Base-by-base conservation (phyloP, 164 flowering plant species). In the Saururus chinensis region DNA sequence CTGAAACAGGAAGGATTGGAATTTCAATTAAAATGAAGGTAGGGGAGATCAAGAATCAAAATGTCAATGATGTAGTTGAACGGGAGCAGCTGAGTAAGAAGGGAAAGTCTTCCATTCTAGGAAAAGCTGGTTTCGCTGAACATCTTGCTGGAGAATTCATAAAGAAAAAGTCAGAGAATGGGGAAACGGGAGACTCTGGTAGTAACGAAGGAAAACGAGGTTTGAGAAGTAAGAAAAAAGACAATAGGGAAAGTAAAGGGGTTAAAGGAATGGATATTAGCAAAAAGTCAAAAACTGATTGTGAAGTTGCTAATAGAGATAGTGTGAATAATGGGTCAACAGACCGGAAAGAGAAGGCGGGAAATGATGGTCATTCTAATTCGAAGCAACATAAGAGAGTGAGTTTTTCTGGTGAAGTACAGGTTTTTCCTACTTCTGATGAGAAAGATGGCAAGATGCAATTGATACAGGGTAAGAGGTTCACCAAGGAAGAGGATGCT, bases 401-500 rank as follows among this genome's bases (percentile, higher is more conserved):
- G 17, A 57, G 60, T 40, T 57, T 57, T 35, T 57, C 41, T 13
- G n/a, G 60, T 57, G 26, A 57, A 35, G 42, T 57, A 20, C 37
- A 57, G 30, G 60, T 57, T 40, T 79, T 79, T 67, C 74, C 80
- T 56, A 51, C 23, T 30, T 40, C 11, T 19, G 35, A n/a, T 22
- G 30, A 62, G 23, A 53, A 37, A 21, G 48, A 57, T 1, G 4
- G 53, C 6, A 57, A 68, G 23, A 60, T 45, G 9, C 64, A 60
- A 7, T 70, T 80, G 42, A 74, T 73, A 52, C 71, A 23, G 12
- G 85, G 88, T 12, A 83, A 81, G 70, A 63, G 80, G 53, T 83
- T 73, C 74, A 58, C 82, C 7, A 42, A 14, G n/a, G 71, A 81
- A 60, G 85, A 83, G 73, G 88, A 83, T 66, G 71, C 64, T 65